A percentile compares a stretch with the other conserved stretches of the same genome.
These are phyloP conservation scores for Abrus pulchellus DNA, from an alignment of 306 rosid species.

Conservation along the genomic window DNA sequence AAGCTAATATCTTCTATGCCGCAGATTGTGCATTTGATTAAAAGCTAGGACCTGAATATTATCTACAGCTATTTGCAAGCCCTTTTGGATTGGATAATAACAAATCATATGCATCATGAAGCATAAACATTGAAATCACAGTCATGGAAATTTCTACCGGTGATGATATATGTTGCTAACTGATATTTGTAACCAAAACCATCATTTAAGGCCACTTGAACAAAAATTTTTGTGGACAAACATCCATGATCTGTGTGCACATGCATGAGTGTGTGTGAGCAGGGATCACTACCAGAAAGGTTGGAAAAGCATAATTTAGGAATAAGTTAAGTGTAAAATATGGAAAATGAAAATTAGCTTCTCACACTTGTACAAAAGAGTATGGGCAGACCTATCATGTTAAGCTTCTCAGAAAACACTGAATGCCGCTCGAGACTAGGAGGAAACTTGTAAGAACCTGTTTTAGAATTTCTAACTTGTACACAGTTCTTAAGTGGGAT, in stretches of 20 bases:
- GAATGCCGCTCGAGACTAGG: constrained; percentile 73
- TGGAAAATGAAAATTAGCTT: constrained; percentile 41
- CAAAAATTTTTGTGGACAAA: not conserved
- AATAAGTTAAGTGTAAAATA: constrained; percentile 4
- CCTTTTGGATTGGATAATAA: constrained; percentile 8
- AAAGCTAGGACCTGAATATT: constrained; percentile 23
- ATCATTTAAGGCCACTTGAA: constrained; percentile 21
- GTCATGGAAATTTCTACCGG: not conserved
- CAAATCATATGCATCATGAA: constrained; percentile 39
- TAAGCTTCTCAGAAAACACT: constrained; percentile 69
- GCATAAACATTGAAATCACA: constrained; percentile 20
- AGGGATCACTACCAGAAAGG: constrained; percentile 5
- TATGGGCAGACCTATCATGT: constrained; percentile 69
- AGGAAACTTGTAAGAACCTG: constrained; percentile 64
- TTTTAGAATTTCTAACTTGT: constrained; percentile 52
- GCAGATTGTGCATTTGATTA: constrained; percentile 33
- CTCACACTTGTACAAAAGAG: constrained; percentile 36
- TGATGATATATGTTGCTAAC: not conserved
- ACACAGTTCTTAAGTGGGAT: constrained; percentile 75
- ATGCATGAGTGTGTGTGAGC: not conserved
- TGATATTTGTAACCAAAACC: constrained; percentile 19
- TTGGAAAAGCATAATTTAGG: constrained; percentile 30
- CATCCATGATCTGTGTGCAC: constrained; percentile 6
- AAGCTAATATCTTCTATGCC: not conserved
- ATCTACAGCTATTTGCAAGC: constrained; percentile 27